phyloP scores from a whole-genome alignment of 2,329 filamentous ascomycete species.

The Verticillium nubilum region DNA sequence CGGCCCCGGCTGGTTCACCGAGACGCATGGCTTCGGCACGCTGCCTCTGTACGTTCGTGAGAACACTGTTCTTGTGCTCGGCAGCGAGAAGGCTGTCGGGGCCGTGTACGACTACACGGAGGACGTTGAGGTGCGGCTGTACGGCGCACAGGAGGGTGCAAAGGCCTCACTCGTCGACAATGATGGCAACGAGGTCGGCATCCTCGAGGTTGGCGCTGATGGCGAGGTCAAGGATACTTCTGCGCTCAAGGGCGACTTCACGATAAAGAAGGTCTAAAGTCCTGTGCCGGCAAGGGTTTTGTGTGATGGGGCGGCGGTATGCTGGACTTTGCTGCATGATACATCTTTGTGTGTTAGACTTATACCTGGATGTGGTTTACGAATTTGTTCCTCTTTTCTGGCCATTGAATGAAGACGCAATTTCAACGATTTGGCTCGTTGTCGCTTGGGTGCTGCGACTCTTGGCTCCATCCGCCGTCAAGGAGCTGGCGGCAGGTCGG shows the following conservation, averaged over 20 bases:
- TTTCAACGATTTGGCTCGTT: neutral
- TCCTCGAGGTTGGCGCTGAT: conserved; percentile 30
- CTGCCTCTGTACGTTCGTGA: conserved; percentile 55
- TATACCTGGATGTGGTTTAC: neutral
- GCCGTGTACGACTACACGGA: conserved; percentile 41
- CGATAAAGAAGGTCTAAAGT: conserved; percentile 6
- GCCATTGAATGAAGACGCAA: neutral
- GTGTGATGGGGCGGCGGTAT: neutral
- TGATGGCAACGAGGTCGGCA: conserved; percentile 33
- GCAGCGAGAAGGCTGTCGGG: conserved; percentile 29
- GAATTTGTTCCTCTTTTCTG: neutral
- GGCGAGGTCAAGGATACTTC: conserved; percentile 33
- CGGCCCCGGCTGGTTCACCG: conserved; percentile 53
- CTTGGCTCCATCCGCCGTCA: too few species aligned
- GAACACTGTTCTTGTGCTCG: conserved; percentile 42
- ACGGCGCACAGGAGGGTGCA: conserved; percentile 33
- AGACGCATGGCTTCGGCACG: conserved; percentile 53
- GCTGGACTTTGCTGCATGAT: neutral
- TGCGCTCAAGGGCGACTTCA: conserved; percentile 29
- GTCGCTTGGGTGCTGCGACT: neutral
- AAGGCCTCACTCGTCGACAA: conserved; percentile 35
- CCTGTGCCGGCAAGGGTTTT: neutral
- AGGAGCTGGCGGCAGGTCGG: too few species aligned
- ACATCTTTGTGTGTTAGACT: neutral
- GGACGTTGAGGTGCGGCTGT: conserved; percentile 43